Evolutionary conservation across 106 monocot species (phyloP), one percentile per base, ranked within the genome.

Genomic region (Chionographis japonica): DNA sequence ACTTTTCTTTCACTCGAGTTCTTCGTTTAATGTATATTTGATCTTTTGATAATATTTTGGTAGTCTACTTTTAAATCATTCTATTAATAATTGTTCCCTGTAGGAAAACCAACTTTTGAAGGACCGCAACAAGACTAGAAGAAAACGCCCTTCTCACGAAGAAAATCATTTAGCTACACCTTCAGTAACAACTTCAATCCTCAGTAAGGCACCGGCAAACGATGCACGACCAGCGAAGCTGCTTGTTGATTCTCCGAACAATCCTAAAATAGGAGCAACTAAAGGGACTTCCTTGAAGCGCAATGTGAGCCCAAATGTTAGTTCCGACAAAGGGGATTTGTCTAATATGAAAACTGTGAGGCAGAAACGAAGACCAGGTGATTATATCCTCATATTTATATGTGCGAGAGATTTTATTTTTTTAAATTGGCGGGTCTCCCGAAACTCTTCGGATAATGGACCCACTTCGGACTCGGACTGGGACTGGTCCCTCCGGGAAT

Each of bases 61-160:
- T 50, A 41, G 17, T 54, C 35, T 62, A 2, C 9, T 68, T 53
- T 27, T 27, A 27, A 27, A 27, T 27, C 1, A 27, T 27, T 27
- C 27, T 27, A 27, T 27, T 27, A 27, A 27, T 27, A 27, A 27
- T 27, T 27, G 27, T 27, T 27, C 27, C 27, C 27, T 75, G 37
- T 69, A 97, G 95, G 97, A 84, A 61, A 84, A 82, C 70, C 97
- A 98, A 81, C 92, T 98, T 42, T 67, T 90, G 60, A 94, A 87
- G 76, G 94, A 94, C 51, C 77, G 84, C 56, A 94, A 87, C 60
- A 94, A 87, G 41, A 75, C 71, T 55, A 87, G 80, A 82, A 86
- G 90, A 65, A 89, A 83, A 69, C 76, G 86, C 17, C 68, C 77
- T 65, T 54, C 65, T 61, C 86, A 79, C 12, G 89, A 76, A 69